Evolutionary conservation across 2,329 filamentous ascomycete species (phyloP), one percentile per base, ranked within the genome.

Genomic region (Diaporthe aspalathi): DNA sequence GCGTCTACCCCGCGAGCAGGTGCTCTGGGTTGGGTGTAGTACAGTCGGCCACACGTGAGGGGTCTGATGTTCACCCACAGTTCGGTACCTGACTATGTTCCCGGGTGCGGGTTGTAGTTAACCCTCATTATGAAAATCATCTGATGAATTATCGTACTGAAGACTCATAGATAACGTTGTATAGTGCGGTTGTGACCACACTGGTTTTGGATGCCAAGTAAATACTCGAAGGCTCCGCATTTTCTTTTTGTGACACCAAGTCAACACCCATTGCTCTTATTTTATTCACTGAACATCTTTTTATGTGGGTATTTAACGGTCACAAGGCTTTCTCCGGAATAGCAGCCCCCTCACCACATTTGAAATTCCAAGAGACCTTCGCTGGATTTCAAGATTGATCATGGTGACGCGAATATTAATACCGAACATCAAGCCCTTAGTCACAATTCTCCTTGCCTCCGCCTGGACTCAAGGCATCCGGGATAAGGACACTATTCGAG

Each of bases 1-100:
- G 14, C 27, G 8, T 16, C 14, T 65, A 65, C 60, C 60, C 60
- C 60, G 60, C 60, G 60, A 38, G 20, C 27, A 29, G n/a, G 40
- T 24, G 32, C n/a, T 22, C n/a, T 16, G 2, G 54, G n/a, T 24
- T n/a, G 11, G n/a, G 17, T 4, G 16, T 57, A 35, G 35, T 22
- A 22, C 54, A 40, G 2, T 40, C 54, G 27, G 2, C 24, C 32
- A 12, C n/a, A 27, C 35, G 35, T 56, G 54, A 38, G 29, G 32
- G 35, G 54, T 29, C 60, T 29, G 45, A 50, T 38, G 27, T 50
- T 38, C 45, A 20, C 14, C n/a, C 27, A 8, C 38, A 9, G 38
- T 14, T 22, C 45, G 60, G 60, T 35, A 65, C 50, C 27, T 63
- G 57, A 11, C 29, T 50, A 45, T n/a, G 12, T 38, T n/a, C 32